Evolutionary conservation across 805 yeast species (phyloP), one percentile per base, ranked within the genome.

Genomic region (Kuraishia ogatae): DNA sequence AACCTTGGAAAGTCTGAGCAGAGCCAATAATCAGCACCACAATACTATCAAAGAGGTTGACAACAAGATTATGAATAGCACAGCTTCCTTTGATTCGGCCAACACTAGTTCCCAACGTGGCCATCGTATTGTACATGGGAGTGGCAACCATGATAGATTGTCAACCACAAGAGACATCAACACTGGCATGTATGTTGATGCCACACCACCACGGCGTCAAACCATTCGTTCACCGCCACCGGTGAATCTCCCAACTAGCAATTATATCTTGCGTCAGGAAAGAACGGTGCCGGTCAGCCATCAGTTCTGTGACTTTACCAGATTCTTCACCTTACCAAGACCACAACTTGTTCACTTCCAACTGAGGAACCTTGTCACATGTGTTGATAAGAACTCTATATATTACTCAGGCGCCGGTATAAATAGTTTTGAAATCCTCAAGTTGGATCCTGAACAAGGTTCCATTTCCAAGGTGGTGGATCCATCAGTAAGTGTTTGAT

Each of bases 281-380:
- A 35, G n/a, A 4, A 17, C 13, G 17, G 7, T 35, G n/a, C 43
- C 43, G 4, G 13, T 5, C 7, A 35, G 13, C 13, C 6, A 17
- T 15, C 43, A 74, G 46, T 71, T 76, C 53, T 76, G 63, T 59
- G 62, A 61, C 56, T 75, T 73, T 58, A 65, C 71, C 39, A 68
- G 66, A 53, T 77, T 74, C 59, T 76, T 65, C 66, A 64, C 74
- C 56, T 65, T 68, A 56, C 72, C 83, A 8, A 75, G 73, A 53
- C 79, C 83, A 5, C 75, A 73, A 58, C 68, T 81, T 13, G 74
- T 77, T 20, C 87, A 83, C 68, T 81, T 82, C 63, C 87, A 82
- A 66, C 68, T 83, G 39, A 66, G 87, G 17, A 76, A 80, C 55
- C 66, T 81, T 52, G 74, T 83, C 8, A 72, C 73, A 55, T 76